Base-by-base conservation (phyloP, 2,329 filamentous ascomycete species). In the Plenodomus tracheiphilus region DNA sequence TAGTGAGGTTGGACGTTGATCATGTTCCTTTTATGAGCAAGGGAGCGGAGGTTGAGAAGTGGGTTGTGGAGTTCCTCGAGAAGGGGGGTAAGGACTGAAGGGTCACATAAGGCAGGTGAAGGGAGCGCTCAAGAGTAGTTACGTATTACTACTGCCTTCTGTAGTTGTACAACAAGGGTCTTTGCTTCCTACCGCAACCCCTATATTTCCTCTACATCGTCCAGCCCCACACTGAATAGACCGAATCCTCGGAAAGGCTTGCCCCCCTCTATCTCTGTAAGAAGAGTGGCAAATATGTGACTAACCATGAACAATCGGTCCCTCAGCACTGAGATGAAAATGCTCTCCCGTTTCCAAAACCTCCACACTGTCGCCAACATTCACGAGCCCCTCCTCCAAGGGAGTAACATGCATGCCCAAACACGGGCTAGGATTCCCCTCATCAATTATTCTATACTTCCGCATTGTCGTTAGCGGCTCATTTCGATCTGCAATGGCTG, bases 391-490 rank as follows among this genome's bases (percentile, higher is more conserved):
- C 8, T 62, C 63, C 7, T 57, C 58, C 15, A 72, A 44, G 11
- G 85, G 85, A 34, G 82, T 84, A 50, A 88, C 71, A 66, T 86
- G 84, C 82, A 89, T 85, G 5, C 85, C 85, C 20, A 88, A 64
- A 55, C 84, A 86, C 0, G 83, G 81, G 39, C 74, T 76, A 21
- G 80, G 80, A 0, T 81, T 81, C 2, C 85, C 85, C 17, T 77
- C 71, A 64, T 88, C 85, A 19, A 88, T 81, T 9, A 81, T 75
- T 11, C 85, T 78, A 55, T 80, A 79, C 51, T 78, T 78, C 28
- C 83, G 75, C 50, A 88, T 72, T 0, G 85, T 82, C 44, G 72
- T 75, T 61, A 85, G 81, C 0, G 85, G 83, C 69, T 87, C 80
- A 22, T 71, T 71, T 1, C 56, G 57, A 62, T 86, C 82, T 18